Conservation (phyloP, 2,329 filamentous ascomycete genomes). For the Penicillium rolfsii region DNA sequence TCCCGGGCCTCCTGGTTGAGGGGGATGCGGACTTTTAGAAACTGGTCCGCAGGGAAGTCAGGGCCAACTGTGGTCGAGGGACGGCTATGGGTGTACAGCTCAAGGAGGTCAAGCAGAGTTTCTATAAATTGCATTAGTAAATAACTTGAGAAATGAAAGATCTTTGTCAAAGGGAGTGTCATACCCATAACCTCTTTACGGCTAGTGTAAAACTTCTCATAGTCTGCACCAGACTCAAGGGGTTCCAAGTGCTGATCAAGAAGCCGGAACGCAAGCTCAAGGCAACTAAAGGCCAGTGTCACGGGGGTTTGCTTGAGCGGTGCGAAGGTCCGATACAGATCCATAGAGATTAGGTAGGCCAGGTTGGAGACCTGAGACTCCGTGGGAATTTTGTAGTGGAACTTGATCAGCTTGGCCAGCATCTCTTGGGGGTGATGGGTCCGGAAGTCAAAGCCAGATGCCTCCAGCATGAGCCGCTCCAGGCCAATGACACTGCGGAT, state of each 20-base stretch:
- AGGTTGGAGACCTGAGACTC: conserved; percentile 61
- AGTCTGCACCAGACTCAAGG: conserved; percentile 54
- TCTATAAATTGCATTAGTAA: conserved; percentile 53
- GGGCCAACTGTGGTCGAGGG: conserved; percentile 73
- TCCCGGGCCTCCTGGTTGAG: conserved; percentile 80
- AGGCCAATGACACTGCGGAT: conserved; percentile 84
- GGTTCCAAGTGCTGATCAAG: conserved; percentile 58
- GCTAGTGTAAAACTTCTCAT: conserved; percentile 52
- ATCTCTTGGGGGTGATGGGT: conserved; percentile 84
- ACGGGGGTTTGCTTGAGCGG: conserved; percentile 86
- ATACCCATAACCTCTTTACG: conserved; percentile 54
- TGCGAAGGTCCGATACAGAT: conserved; percentile 90
- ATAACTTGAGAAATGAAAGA: not conserved
- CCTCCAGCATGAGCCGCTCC: conserved; percentile 90
- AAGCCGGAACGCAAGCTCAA: conserved; percentile 78
- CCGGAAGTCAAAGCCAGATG: conserved; percentile 90
- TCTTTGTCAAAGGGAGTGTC: conserved; percentile 40
- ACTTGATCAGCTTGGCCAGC: conserved; percentile 69
- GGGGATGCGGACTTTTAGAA: conserved; percentile 83
- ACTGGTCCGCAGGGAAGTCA: conserved; percentile 72
- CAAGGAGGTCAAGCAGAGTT: conserved; percentile 85
- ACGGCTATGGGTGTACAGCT: conserved; percentile 86
- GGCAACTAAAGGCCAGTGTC: conserved; percentile 79
- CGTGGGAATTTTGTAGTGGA: conserved; percentile 59
- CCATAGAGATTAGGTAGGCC: conserved; percentile 81